These are phyloP conservation scores for Cryptococcus jaspeensis DNA, from an alignment of 1,284 basidiomycete genomes.

Conservation along the genomic window DNA sequence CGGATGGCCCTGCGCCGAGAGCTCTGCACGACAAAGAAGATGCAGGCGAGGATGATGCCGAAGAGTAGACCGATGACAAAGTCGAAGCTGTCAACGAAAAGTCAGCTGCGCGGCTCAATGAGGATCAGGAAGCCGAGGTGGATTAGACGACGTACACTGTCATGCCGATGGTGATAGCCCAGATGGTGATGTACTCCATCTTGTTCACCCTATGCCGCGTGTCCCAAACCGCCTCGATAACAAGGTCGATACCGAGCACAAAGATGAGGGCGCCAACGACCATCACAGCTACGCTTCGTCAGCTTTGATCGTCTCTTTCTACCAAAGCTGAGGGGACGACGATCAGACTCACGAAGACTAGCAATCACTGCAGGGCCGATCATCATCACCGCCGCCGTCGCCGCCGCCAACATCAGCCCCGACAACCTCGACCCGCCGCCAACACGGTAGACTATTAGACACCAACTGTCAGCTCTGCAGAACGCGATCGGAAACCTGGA, in stretches of 20 bases:
- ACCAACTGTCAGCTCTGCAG: slow-evolving; percentile 3
- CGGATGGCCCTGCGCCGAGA: slow-evolving; percentile 81
- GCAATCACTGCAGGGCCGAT: slow-evolving; percentile 72
- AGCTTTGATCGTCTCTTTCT: slow-evolving; percentile 4
- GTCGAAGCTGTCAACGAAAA: slow-evolving; percentile 61
- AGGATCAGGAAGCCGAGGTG: neutral
- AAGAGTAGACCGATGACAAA: slow-evolving; percentile 93
- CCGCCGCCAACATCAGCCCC: slow-evolving; percentile 79
- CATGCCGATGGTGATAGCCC: slow-evolving; percentile 77
- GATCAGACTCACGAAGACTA: slow-evolving; percentile 70
- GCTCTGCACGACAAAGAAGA: slow-evolving; percentile 95
- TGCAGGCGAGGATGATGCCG: slow-evolving; percentile 85
- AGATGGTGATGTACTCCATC: slow-evolving; percentile 59
- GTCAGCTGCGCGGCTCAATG: neutral
- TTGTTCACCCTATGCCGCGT: slow-evolving; percentile 81
- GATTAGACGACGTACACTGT: slow-evolving; percentile 54
- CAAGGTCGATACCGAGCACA: slow-evolving; percentile 89
- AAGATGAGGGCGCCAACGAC: slow-evolving; percentile 91
- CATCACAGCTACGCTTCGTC: slow-evolving; percentile 65
- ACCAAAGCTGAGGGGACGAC: no score
- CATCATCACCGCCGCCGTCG: slow-evolving; percentile 70
- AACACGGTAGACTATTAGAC: slow-evolving; percentile 74
- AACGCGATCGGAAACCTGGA: neutral
- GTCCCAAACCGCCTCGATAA: slow-evolving; percentile 96
- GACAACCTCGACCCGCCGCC: slow-evolving; percentile 83